Evolutionary conservation across 1,284 basidiomycete species (phyloP).

Genomic region (Psilocybe mexicana): DNA sequence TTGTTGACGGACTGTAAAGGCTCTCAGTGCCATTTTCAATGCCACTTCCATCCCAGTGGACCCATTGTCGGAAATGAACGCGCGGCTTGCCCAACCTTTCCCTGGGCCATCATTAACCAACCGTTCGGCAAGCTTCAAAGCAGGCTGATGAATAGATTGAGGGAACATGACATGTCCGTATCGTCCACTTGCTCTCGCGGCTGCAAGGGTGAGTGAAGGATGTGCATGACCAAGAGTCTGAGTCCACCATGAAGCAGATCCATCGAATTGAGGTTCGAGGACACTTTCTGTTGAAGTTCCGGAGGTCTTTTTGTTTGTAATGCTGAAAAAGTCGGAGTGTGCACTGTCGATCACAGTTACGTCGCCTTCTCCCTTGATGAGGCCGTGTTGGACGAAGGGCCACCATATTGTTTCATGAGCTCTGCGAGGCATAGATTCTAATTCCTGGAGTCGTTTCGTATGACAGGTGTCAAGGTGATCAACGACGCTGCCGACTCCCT

Average conservation of each 20-base stretch:
- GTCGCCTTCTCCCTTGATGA: constrained; percentile 66
- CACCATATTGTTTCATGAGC: constrained; percentile 89
- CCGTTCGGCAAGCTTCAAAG: constrained; percentile 75
- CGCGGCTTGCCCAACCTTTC: constrained; percentile 86
- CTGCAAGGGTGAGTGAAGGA: constrained; percentile 79
- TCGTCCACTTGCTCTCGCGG: constrained; percentile 86
- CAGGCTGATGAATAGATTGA: constrained; percentile 83
- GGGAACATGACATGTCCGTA: constrained; percentile 99
- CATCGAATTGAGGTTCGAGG: constrained; percentile 79
- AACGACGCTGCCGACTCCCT: constrained; percentile 51
- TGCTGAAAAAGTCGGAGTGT: constrained; percentile 81
- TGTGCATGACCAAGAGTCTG: constrained; percentile 89
- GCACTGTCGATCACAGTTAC: constrained; percentile 94
- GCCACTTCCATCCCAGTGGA: constrained; percentile 96
- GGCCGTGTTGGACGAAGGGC: constrained; percentile 95
- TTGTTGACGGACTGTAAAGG: constrained; percentile 55
- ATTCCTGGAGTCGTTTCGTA: constrained; percentile 58
- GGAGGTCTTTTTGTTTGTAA: constrained; percentile 44
- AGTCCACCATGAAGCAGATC: constrained; percentile 98
- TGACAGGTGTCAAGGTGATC: constrained; percentile 70
- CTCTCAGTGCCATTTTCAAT: constrained; percentile 93
- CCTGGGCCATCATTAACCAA: constrained; percentile 75
- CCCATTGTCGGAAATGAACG: constrained; percentile 94
- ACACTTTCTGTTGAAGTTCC: constrained; percentile 38
- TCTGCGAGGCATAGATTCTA: constrained; percentile 78